These are phyloP conservation scores for Coelastrella sp. DNA, from an alignment of 139 green algal species.

Conservation along the genomic window DNA sequence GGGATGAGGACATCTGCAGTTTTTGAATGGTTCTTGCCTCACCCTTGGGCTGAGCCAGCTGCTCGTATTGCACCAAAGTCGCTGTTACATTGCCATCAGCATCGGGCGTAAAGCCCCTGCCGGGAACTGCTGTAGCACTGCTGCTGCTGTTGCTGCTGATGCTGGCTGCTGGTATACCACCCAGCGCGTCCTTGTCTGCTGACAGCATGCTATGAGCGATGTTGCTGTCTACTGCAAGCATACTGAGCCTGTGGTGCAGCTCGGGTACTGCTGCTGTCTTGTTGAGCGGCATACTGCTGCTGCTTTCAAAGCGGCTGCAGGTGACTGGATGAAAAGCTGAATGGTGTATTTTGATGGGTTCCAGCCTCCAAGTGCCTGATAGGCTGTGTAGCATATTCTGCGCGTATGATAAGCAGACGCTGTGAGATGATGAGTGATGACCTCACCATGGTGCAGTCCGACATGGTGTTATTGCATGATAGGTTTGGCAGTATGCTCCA, in stretches of 20 bases:
- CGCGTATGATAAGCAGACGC: too few relatives aligned
- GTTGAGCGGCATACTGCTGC: neutral
- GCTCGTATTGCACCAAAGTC: conserved; percentile 35
- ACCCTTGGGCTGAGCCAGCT: conserved; percentile 42
- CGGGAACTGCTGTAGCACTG: neutral
- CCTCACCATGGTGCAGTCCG: too few relatives aligned
- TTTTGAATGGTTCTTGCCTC: too few relatives aligned
- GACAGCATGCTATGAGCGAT: neutral
- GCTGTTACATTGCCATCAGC: conserved; percentile 14
- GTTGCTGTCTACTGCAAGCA: conserved; percentile 4
- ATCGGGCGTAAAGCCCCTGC: neutral
- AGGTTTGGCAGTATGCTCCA: too few relatives aligned
- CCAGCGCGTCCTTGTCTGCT: too few relatives aligned
- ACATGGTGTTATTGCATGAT: neutral
- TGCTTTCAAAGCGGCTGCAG: neutral
- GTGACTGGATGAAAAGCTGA: neutral
- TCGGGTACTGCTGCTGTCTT: neutral
- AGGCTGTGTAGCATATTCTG: conserved; percentile 49
- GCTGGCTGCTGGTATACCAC: neutral
- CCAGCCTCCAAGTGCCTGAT: conserved; percentile 8
- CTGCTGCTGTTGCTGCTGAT: conserved; percentile 2
- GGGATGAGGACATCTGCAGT: too few relatives aligned
- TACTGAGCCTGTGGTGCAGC: neutral
- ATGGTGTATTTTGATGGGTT: conserved; percentile 20
- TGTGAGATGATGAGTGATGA: too few relatives aligned